Percentiles rank a stretch among this genome's conserved stretches.
phyloP scores from a whole-genome alignment of 345 rosid species.

The Hibiscus tridactylites region DNA sequence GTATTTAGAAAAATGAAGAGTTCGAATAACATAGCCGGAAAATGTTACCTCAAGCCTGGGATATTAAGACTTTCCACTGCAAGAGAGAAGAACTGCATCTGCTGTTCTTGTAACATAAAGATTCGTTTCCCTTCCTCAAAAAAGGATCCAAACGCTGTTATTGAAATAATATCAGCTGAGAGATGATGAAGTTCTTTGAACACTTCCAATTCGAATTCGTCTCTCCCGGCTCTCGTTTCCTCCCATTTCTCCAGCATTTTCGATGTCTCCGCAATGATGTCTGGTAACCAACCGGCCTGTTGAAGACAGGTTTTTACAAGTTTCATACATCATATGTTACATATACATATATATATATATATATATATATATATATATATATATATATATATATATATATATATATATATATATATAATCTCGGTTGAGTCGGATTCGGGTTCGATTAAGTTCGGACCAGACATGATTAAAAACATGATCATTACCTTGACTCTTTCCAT shows the following conservation, averaged over 20 bases:
- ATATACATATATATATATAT: too few relatives aligned
- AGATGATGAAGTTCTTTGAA: conserved; percentile 48
- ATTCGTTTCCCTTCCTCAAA: conserved; percentile 65
- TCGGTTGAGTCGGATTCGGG: neutral
- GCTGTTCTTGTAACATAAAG: conserved; percentile 64
- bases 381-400: too few relatives aligned
- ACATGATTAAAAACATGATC: neutral
- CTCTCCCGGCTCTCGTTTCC: conserved; percentile 40
- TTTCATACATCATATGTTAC: neutral
- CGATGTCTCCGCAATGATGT: conserved; percentile 42
- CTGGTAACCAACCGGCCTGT: conserved; percentile 60
- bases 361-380: too few relatives aligned
- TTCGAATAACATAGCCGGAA: too few relatives aligned
- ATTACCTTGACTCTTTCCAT: conserved; percentile 68
- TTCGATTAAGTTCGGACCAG: neutral
- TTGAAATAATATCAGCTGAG: conserved; percentile 64
- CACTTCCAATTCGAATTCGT: conserved; percentile 61
- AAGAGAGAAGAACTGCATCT: conserved; percentile 44
- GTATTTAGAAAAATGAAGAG: neutral
- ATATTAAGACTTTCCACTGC: conserved; percentile 54
- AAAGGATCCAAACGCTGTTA: conserved; percentile 81
- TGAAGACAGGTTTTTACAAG: neutral
- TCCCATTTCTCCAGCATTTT: conserved; percentile 69
- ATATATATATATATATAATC: too few relatives aligned
- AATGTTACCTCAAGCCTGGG: conserved; percentile 66